Conservation (phyloP, 768 basidiomycete genomes). For the Lactarius tabidus region DNA sequence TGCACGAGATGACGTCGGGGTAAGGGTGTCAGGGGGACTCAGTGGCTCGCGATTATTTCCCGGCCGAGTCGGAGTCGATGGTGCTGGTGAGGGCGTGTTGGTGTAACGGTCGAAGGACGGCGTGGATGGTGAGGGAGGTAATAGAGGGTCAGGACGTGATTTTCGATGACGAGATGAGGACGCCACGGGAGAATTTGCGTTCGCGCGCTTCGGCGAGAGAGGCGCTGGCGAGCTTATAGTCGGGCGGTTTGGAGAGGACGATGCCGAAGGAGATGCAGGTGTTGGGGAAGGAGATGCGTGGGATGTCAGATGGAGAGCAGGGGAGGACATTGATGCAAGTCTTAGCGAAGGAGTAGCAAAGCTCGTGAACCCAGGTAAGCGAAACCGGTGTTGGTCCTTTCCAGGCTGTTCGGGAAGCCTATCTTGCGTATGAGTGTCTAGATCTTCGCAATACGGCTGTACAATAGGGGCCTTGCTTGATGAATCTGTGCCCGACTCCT, state of each 20-base stretch:
- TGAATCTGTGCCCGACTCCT: slow-evolving; percentile 38
- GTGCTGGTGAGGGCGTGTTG: slow-evolving; percentile 8
- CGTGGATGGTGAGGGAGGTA: slow-evolving; percentile 24
- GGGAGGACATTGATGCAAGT: slow-evolving; percentile 71
- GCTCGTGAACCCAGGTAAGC: slow-evolving; percentile 51
- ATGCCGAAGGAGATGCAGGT: slow-evolving; percentile 46
- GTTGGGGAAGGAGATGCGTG: slow-evolving; percentile 51
- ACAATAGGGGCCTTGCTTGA: slow-evolving; percentile 39
- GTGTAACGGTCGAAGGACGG: slow-evolving; percentile 10
- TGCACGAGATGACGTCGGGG: slow-evolving; percentile 40
- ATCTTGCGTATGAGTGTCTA: neutral
- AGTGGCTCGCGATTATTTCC: slow-evolving; percentile 34
- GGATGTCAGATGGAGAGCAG: slow-evolving; percentile 61
- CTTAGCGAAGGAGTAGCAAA: slow-evolving; percentile 65
- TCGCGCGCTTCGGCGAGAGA: slow-evolving; percentile 29
- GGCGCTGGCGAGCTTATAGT: slow-evolving; percentile 35
- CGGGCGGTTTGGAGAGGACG: slow-evolving; percentile 46
- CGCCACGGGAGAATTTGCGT: slow-evolving; percentile 27
- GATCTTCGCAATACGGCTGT: slow-evolving; percentile 27
- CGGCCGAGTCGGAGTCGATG: slow-evolving; percentile 16
- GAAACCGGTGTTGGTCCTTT: slow-evolving; percentile 29
- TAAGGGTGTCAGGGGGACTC: slow-evolving; percentile 48
- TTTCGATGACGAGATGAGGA: slow-evolving; percentile 28
- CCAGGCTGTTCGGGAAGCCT: neutral
- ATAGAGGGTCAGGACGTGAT: slow-evolving; percentile 27